phyloP scores from a whole-genome alignment of 2,329 filamentous ascomycete genomes.

The Paecilomyces sp. region DNA sequence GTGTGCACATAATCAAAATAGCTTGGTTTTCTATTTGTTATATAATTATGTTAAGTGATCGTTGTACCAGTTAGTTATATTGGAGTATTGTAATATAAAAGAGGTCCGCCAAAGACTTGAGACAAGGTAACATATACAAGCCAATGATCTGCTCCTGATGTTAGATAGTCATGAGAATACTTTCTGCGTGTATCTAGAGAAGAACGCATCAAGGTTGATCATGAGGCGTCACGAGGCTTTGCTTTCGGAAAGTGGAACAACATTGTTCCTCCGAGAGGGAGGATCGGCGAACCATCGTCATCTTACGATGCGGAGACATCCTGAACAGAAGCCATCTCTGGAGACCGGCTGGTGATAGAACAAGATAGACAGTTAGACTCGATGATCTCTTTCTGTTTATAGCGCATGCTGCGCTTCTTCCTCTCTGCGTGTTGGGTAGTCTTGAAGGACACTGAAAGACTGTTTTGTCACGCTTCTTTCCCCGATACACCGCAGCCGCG shows the following conservation, averaged over 20 bases:
- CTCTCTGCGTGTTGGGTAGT: not conserved
- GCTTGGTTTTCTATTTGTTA: too few relatives aligned
- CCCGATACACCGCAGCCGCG: not conserved
- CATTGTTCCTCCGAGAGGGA: not conserved
- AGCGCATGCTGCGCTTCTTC: not conserved
- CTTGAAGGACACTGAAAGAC: not conserved
- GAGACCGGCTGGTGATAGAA: not conserved
- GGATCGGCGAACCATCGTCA: not conserved
- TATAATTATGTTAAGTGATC: too few relatives aligned
- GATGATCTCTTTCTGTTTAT: not conserved
- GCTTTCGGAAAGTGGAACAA: not conserved
- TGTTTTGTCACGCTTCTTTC: not conserved
- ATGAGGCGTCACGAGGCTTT: not conserved
- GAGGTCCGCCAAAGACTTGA: too few relatives aligned
- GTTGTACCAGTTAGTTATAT: too few relatives aligned
- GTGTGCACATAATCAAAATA: too few relatives aligned
- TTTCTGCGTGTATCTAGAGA: not conserved
- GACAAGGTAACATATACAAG: too few relatives aligned
- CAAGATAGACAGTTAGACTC: not conserved
- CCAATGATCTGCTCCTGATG: too few relatives aligned
- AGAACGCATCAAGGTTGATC: not conserved
- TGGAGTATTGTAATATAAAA: too few relatives aligned
- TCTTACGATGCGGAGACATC: not conserved
- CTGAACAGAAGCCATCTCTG: not conserved
- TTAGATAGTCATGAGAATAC: not conserved